Conservation (phyloP, 2,329 filamentous ascomycete species). For the Aphanoascus verrucosus region DNA sequence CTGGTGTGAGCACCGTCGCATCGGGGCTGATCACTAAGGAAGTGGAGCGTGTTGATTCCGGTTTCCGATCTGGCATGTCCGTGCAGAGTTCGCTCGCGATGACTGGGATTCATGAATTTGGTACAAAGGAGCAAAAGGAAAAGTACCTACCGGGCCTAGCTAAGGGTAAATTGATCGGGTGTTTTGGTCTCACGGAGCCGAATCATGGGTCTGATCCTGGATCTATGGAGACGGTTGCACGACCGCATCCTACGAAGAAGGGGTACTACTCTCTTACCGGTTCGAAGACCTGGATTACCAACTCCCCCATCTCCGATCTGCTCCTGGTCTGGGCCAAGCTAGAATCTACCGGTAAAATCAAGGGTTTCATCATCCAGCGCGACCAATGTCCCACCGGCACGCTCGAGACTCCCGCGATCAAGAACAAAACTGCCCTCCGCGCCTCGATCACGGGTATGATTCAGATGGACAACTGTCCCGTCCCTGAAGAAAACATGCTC, state of each 20-base stretch:
- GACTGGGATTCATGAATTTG: conserved; percentile 83
- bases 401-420: conserved; percentile 80
- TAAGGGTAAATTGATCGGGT: conserved; percentile 69
- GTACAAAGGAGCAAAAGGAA: conserved; percentile 77
- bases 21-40: conserved; percentile 83
- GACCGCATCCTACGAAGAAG: conserved; percentile 70
- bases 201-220: conserved; percentile 89
- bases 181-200: conserved; percentile 83
- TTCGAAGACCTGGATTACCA: conserved; percentile 91
- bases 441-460: conserved; percentile 98
- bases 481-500: conserved; percentile 87
- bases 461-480: conserved; percentile 80
- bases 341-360: conserved; percentile 82
- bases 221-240: conserved; percentile 81
- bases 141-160: conserved; percentile 71
- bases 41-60: conserved; percentile 82
- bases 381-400: conserved; percentile 76
- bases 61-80: conserved; percentile 85
- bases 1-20: conserved; percentile 76
- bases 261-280: conserved; percentile 71
- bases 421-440: conserved; percentile 88
- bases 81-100: conserved; percentile 89
- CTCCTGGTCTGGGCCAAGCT: conserved; percentile 88
- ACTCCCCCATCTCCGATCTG: conserved; percentile 79
- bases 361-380: conserved; percentile 82